These are phyloP conservation scores for Marchantia paleacea DNA, from an alignment of 225 moss, liverwort and hornwort species.

Conservation along the genomic window DNA sequence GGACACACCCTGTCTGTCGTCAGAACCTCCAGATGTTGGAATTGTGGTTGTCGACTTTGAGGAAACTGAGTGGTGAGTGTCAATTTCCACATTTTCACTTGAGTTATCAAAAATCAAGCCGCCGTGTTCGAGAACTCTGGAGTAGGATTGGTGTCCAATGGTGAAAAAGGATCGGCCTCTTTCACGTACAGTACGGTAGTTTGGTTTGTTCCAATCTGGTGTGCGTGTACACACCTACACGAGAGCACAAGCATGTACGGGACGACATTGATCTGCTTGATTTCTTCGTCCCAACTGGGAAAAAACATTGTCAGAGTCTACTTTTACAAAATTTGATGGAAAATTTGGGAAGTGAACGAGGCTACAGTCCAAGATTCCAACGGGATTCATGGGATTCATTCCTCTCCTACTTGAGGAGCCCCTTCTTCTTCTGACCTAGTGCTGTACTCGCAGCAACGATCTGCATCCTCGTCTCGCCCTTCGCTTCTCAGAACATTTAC, in stretches of 20 bases:
- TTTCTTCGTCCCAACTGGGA: neutral
- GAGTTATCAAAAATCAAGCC: no score
- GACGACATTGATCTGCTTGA: neutral
- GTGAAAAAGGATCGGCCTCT: no score
- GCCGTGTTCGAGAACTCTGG: no score
- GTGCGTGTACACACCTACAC: no score
- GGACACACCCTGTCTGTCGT: no score
- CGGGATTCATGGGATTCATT: neutral
- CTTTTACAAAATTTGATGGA: neutral
- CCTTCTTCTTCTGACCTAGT: neutral
- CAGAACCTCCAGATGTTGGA: no score
- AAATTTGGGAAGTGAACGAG: neutral
- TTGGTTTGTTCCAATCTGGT: no score
- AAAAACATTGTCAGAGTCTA: neutral
- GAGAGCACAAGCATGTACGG: neutral
- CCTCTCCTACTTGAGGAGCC: neutral
- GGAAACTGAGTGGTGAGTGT: no score
- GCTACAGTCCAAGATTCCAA: neutral
- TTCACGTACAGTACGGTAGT: no score
- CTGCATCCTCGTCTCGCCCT: conserved; percentile 51
- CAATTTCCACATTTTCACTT: no score
- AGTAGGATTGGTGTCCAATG: no score
- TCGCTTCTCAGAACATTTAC: conserved; percentile 42
- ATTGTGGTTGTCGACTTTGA: no score
- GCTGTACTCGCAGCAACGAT: conserved; percentile 12